These are phyloP conservation scores for Peronosclerospora sorghi DNA, from an alignment of 352 stramenopile species.

Conservation along the genomic window DNA sequence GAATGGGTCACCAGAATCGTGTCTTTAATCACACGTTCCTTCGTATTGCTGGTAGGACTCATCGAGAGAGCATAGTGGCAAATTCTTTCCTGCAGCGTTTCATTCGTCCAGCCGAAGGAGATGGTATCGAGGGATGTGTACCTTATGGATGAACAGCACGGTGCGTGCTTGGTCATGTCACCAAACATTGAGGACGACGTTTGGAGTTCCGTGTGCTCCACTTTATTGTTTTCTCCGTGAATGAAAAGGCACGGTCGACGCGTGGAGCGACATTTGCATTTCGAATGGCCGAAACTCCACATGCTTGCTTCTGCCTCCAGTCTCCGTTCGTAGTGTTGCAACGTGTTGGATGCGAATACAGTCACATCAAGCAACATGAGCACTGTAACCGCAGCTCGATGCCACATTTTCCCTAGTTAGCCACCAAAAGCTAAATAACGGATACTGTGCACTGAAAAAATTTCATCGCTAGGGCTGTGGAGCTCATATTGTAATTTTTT, in stretches of 20 bases:
- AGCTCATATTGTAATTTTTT: no score
- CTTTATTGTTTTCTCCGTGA: constrained; percentile 19
- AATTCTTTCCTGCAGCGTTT: constrained; percentile 21
- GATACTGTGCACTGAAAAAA: no score
- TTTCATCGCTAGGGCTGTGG: no score
- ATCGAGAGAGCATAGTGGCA: constrained; percentile 24
- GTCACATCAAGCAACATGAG: no score
- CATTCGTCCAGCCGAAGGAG: constrained; percentile 22
- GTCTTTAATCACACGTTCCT: constrained; percentile 17
- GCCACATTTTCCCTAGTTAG: no score
- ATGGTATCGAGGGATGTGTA: constrained; percentile 27
- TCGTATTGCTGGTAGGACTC: constrained; percentile 10
- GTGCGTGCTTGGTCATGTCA: constrained; percentile 21
- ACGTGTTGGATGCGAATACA: no score
- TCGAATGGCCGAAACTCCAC: constrained; percentile 13
- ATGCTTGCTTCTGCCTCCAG: background rate
- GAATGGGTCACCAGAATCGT: constrained; percentile 39
- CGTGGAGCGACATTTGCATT: constrained; percentile 22
- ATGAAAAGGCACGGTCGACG: constrained; percentile 35
- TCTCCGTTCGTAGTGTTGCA: no score
- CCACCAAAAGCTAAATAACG: no score
- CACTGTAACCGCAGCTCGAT: no score
- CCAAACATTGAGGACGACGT: constrained; percentile 18
- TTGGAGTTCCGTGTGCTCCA: constrained; percentile 13
- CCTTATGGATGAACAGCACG: constrained; percentile 32